A percentile compares a stretch with the other conserved stretches of the same genome.
These are phyloP conservation scores for Dothiorella sarmentorum DNA, from an alignment of 2,329 filamentous ascomycete species.

Conservation along the genomic window DNA sequence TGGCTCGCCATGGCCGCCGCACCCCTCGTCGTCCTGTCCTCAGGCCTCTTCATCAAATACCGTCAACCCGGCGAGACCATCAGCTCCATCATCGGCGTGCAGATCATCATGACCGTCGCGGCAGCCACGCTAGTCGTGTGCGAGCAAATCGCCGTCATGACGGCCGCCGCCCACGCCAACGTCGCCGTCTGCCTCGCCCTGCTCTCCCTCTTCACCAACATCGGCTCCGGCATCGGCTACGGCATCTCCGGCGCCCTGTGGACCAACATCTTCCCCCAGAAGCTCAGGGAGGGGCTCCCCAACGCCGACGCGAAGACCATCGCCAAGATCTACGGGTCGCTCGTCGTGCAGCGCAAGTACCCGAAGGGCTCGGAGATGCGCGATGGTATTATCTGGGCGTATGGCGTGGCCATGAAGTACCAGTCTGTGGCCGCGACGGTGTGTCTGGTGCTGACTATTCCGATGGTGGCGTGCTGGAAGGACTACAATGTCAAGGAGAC, in stretches of 20 bases:
- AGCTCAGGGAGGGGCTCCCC: conserved; percentile 34
- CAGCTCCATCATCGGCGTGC: conserved; percentile 32
- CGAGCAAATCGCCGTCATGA: conserved; percentile 16
- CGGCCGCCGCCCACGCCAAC: conserved; percentile 49
- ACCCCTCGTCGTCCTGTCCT: conserved; percentile 28
- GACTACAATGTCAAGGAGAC: conserved; percentile 34
- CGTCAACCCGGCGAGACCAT: conserved; percentile 26
- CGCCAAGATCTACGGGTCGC: conserved; percentile 45
- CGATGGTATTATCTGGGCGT: conserved; percentile 31
- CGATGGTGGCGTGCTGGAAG: conserved; percentile 29
- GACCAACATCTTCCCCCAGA: conserved; percentile 54
- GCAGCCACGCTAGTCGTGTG: conserved; percentile 27
- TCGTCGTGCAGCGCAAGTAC: conserved; percentile 54
- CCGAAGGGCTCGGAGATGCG: conserved; percentile 47
- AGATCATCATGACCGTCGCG: conserved; percentile 31
- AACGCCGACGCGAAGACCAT: conserved; percentile 34
- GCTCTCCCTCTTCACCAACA: conserved; percentile 54
- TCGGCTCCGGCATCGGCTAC: conserved; percentile 42
- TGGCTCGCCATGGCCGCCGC: conserved; percentile 20
- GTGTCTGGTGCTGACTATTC: conserved; percentile 27
- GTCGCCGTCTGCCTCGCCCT: conserved; percentile 60
- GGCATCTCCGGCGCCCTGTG: conserved; percentile 61
- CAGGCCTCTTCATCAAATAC: conserved; percentile 32
- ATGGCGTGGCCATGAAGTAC: conserved; percentile 36
- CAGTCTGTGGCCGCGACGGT: conserved; percentile 39